Conservation (phyloP, 2,329 filamentous ascomycete species). For the Stachybotrys chartarum region DNA sequence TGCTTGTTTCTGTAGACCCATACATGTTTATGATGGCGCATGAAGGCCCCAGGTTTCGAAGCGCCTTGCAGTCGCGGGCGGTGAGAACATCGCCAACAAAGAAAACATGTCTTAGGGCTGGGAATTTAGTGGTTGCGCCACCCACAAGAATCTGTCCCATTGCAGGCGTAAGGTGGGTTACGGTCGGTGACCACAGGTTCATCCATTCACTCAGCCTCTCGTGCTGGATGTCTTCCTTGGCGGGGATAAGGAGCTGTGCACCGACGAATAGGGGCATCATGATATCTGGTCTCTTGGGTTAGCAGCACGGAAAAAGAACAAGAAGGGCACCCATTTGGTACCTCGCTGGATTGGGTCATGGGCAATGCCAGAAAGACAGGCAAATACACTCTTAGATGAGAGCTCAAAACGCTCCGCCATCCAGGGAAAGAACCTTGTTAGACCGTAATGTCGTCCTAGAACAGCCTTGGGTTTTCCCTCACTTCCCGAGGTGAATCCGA, state of each 20-base stretch:
- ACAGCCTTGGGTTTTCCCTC: constrained; percentile 57
- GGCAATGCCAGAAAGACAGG: constrained; percentile 75
- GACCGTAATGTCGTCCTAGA: constrained; percentile 72
- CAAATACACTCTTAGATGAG: constrained; percentile 66
- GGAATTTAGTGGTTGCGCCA: constrained; percentile 70
- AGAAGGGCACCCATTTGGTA: background rate
- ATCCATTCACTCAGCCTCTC: constrained; percentile 87
- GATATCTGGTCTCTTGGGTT: constrained; percentile 44
- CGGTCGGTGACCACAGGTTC: constrained; percentile 62
- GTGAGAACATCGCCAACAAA: constrained; percentile 90
- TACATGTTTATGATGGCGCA: constrained; percentile 72
- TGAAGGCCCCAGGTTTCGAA: constrained; percentile 63
- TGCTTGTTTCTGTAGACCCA: constrained; percentile 2
- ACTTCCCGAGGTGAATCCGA: constrained; percentile 63
- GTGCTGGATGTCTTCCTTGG: constrained; percentile 76
- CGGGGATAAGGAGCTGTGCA: constrained; percentile 69
- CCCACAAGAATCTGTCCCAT: constrained; percentile 96
- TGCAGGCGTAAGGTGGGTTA: constrained; percentile 86
- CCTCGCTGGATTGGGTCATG: constrained; percentile 63
- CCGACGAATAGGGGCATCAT: constrained; percentile 85
- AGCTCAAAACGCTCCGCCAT: constrained; percentile 79
- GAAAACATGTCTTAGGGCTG: constrained; percentile 70
- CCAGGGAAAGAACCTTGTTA: constrained; percentile 85
- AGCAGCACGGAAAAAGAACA: constrained; percentile 4
- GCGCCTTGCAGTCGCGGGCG: constrained; percentile 68